Evolutionary conservation across 495 filamentous ascomycete species (phyloP).

Genomic region (Penicillium turbatum): DNA sequence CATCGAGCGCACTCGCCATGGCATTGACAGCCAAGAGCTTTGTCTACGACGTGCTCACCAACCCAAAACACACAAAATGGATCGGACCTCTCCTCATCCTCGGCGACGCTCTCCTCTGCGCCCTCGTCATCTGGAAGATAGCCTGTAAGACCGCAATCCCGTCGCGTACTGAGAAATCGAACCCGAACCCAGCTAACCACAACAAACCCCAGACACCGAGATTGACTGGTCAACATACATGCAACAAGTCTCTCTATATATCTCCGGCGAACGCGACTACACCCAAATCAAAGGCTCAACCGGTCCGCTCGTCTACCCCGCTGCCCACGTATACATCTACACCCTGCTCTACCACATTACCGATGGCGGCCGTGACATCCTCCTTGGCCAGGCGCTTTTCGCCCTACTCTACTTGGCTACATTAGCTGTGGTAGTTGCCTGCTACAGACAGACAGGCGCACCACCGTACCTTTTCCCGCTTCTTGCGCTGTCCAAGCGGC

Average conservation of each 20-base stretch:
- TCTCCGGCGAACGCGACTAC: conserved; percentile 85
- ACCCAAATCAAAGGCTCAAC: conserved; percentile 79
- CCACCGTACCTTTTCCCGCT: conserved; percentile 87
- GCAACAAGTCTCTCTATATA: conserved; percentile 78
- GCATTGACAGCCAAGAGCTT: conserved; percentile 17
- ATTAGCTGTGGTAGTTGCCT: conserved; percentile 70
- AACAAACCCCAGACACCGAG: conserved; percentile 70
- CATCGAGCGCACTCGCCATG: conserved; percentile 20
- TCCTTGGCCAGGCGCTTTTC: conserved; percentile 77
- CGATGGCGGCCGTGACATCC: conserved; percentile 68
- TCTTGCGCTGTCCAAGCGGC: conserved; percentile 80
- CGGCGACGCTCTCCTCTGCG: conserved; percentile 70
- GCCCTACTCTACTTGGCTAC: conserved; percentile 70
- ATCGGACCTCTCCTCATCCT: conserved; percentile 63
- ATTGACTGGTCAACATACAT: conserved; percentile 98
- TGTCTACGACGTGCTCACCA: conserved; percentile 34
- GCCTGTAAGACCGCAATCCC: conserved; percentile 60
- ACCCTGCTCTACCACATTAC: conserved; percentile 74
- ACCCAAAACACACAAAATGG: conserved; percentile 58
- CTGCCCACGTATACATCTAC: conserved; percentile 89
- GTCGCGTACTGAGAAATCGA: conserved; percentile 8
- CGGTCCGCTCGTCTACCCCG: conserved; percentile 91
- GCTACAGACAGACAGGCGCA: conserved; percentile 72
- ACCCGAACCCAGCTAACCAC: conserved; percentile 14
- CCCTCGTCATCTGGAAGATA: conserved; percentile 74